Evolutionary conservation across 1,284 basidiomycete genomes (phyloP), one percentile per base, ranked within the genome.

Genomic region (Ceratobasidium sp.): DNA sequence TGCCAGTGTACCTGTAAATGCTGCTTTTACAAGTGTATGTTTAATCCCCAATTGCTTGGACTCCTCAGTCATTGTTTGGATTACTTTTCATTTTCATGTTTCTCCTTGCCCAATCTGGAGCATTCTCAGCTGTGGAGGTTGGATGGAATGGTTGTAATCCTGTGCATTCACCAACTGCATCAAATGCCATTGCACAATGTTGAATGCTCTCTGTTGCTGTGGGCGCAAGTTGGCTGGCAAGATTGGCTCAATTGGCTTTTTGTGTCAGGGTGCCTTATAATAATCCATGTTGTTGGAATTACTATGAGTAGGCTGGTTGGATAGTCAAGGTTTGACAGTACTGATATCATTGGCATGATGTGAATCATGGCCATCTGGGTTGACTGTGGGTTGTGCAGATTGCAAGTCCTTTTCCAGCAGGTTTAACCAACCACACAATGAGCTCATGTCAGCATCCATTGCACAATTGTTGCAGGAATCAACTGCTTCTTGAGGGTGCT

Each of bases 21-120:
- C 84, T 0, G 82, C 79, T 69, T 85, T 85, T 0, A 81, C 33
- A 3, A 86, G 78, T 38, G 76, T 27, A 33, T 81, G 20, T 6
- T 1, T n/a, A 2, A 57, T 30, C 3, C 23, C 8, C 10, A 27
- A 30, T 12, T n/a, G 55, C 23, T 57, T 57, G 20, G 23, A 57
- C 23, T 57, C 55, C 23, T 82, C 68, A 2, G 83, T 84, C 3
- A 84, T 78, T 0, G 81, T 84, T 70, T 86, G 83, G 27, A 86
- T 85, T 0, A 85, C 83, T 35, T 78, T 82, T 0, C 84, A 86
- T 77, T 86, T 86, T 0, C 85, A 85, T 2, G 84, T 85, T 0
- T 85, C 85, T 0, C 85, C 85, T 78, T 85, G 83, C 3, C 85
- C 85, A 20, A 82, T 78, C 2, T 86, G 79, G 1, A 83, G 38